Conservation (phyloP, 179 eudicot species). For the Nepenthes alata region DNA sequence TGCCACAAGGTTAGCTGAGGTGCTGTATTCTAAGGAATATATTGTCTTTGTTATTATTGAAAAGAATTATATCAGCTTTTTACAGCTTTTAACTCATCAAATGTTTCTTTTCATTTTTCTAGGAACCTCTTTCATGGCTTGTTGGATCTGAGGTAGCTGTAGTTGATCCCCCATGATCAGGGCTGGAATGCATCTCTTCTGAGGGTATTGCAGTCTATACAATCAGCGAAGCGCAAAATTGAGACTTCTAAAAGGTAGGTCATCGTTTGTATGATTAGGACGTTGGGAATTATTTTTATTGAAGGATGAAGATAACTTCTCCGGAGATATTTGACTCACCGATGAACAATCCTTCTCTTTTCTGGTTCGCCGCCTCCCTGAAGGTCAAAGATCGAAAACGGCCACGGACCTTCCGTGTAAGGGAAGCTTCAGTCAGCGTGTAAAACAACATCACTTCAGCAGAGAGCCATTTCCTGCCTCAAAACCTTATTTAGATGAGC, state of each 20-base stretch:
- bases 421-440: slow-evolving; percentile 52
- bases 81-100: slow-evolving; percentile 2
- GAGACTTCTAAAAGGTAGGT: slow-evolving; percentile 15
- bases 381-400: slow-evolving; percentile 68
- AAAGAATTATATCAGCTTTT: neutral
- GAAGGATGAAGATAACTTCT: neutral
- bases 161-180: slow-evolving; percentile 97
- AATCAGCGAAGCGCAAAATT: slow-evolving; percentile 35
- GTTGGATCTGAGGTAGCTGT: slow-evolving; percentile 82
- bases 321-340: neutral
- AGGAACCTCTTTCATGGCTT: slow-evolving; percentile 84
- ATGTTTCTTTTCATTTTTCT: slow-evolving; percentile 8
- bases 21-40: too few relatives aligned
- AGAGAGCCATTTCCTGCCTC: slow-evolving; percentile 55
- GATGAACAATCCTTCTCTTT: slow-evolving; percentile 6
- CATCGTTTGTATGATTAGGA: neutral
- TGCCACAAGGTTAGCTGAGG: too few relatives aligned
- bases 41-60: too few relatives aligned
- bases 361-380: slow-evolving; percentile 28
- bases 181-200: slow-evolving; percentile 65
- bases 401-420: slow-evolving; percentile 89
- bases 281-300: neutral
- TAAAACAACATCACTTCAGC: slow-evolving; percentile 35
- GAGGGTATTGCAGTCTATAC: slow-evolving; percentile 34
- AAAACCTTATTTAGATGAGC: slow-evolving; percentile 81